Percentiles rank a stretch among this genome's conserved stretches.
Evolutionary conservation across 1,139 yeast genomes (phyloP).

Genomic region (Suhomyces anneliseae): DNA sequence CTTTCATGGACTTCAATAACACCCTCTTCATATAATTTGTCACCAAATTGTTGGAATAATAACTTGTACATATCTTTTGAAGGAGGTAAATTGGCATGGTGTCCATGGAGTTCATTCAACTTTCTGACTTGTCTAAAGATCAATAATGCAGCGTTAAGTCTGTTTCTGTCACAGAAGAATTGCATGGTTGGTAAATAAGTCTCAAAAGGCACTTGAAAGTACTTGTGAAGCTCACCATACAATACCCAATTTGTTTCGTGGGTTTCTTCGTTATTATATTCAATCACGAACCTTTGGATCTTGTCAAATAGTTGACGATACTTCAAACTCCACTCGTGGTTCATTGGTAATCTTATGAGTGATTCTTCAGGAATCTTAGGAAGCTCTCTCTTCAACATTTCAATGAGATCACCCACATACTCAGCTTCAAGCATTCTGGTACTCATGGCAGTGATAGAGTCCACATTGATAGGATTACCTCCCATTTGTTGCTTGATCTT

Average conservation of each 20-base stretch:
- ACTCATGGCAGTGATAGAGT: conserved; percentile 50
- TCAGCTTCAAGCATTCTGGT: conserved; percentile 47
- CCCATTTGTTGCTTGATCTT: conserved; percentile 42
- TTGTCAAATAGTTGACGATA: conserved; percentile 36
- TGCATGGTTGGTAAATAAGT: conserved; percentile 60
- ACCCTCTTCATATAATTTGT: conserved; percentile 62
- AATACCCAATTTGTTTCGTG: conserved; percentile 61
- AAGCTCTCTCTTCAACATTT: conserved; percentile 59
- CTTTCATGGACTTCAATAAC: conserved; percentile 65
- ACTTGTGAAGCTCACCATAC: conserved; percentile 58
- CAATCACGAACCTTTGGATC: conserved; percentile 48
- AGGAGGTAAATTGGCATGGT: conserved; percentile 48
- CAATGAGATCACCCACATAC: conserved; percentile 58
- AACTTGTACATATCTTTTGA: conserved; percentile 66
- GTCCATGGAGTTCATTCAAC: conserved; percentile 56
- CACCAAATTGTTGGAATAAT: conserved; percentile 63
- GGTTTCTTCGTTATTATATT: conserved; percentile 40
- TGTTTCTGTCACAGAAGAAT: conserved; percentile 55
- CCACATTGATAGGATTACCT: conserved; percentile 23
- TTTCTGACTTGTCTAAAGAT: conserved; percentile 65
- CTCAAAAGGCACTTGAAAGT: conserved; percentile 61
- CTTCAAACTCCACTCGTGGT: conserved; percentile 26
- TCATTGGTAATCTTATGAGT: conserved; percentile 30
- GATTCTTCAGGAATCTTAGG: conserved; percentile 45
- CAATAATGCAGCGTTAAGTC: conserved; percentile 65